Conservation (phyloP, 2,329 filamentous ascomycete species). For the Paecilomyces sp. region DNA sequence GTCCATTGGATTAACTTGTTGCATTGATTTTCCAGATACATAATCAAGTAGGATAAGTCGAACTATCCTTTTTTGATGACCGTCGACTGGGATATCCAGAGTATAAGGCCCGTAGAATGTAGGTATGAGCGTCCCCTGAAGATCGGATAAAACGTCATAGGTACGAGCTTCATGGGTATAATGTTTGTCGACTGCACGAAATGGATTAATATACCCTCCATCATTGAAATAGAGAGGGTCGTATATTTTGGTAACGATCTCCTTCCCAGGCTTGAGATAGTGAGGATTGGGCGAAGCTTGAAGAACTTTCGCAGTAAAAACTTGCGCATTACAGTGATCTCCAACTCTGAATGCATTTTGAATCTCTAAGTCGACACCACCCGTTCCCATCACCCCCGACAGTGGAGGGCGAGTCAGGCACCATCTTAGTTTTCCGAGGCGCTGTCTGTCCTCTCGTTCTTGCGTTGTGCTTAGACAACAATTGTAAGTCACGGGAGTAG, state of each 20-base stretch:
- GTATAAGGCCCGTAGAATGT: neutral
- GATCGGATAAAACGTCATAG: neutral
- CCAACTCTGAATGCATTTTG: too few species aligned
- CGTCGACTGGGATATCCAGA: neutral
- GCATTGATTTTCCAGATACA: neutral
- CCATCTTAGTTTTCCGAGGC: too few species aligned
- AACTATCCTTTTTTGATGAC: neutral
- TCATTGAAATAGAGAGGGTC: neutral
- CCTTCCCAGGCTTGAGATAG: too few species aligned
- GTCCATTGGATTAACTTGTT: neutral
- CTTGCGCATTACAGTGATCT: too few species aligned
- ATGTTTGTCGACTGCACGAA: neutral
- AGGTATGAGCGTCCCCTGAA: neutral
- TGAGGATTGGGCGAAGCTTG: too few species aligned
- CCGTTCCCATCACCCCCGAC: too few species aligned
- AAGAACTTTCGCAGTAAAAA: too few species aligned
- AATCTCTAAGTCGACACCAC: too few species aligned
- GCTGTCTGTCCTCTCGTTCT: too few species aligned
- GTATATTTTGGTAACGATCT: neutral
- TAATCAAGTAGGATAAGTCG: neutral
- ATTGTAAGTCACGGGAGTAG: too few species aligned
- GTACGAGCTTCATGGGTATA: neutral
- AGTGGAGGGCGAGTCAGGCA: too few species aligned
- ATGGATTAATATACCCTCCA: neutral
- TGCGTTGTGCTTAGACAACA: too few species aligned